phyloP scores from a whole-genome alignment of 495 filamentous ascomycete genomes.

The Beverwykella pulmonaria region DNA sequence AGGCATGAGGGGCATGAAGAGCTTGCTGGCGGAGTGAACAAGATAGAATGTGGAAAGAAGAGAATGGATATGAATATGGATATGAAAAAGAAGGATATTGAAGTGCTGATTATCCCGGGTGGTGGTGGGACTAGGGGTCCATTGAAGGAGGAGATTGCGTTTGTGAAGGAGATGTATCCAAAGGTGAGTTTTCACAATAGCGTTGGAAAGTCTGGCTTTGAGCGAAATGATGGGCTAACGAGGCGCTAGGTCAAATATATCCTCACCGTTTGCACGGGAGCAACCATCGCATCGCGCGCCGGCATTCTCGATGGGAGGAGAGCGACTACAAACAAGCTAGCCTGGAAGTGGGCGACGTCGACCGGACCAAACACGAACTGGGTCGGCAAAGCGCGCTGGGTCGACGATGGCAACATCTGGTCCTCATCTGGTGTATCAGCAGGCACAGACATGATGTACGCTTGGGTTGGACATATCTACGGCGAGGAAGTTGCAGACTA shows the following conservation, averaged over 20 bases:
- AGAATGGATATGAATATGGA: constrained; percentile 35
- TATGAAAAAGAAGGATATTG: constrained; percentile 3
- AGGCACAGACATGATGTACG: constrained; percentile 65
- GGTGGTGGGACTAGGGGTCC: constrained; percentile 18
- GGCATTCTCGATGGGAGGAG: constrained; percentile 32
- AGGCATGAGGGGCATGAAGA: constrained; percentile 39
- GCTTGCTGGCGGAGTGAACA: constrained; percentile 34
- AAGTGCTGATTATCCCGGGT: constrained; percentile 29
- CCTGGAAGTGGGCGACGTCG: constrained; percentile 41
- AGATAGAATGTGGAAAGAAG: constrained; percentile 35
- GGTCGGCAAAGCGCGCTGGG: constrained; percentile 66
- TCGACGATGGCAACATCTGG: constrained; percentile 69
- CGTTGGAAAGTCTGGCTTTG: background rate
- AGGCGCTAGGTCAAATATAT: constrained; percentile 48
- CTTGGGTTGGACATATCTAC: constrained; percentile 53
- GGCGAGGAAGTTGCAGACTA: constrained; percentile 43
- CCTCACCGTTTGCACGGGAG: constrained; percentile 35
- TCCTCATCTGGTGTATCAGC: constrained; percentile 62
- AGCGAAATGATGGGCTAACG: background rate
- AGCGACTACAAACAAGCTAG: constrained; percentile 34
- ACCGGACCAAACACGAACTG: constrained; percentile 57
- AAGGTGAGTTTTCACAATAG: no score
- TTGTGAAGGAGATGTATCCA: constrained; percentile 51
- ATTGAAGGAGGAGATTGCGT: constrained; percentile 39
- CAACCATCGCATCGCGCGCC: constrained; percentile 24